A percentile compares a stretch with the other conserved stretches of the same genome.
Conservation (phyloP, 116 monocot genomes). For the Dioscorea cayenensis region DNA sequence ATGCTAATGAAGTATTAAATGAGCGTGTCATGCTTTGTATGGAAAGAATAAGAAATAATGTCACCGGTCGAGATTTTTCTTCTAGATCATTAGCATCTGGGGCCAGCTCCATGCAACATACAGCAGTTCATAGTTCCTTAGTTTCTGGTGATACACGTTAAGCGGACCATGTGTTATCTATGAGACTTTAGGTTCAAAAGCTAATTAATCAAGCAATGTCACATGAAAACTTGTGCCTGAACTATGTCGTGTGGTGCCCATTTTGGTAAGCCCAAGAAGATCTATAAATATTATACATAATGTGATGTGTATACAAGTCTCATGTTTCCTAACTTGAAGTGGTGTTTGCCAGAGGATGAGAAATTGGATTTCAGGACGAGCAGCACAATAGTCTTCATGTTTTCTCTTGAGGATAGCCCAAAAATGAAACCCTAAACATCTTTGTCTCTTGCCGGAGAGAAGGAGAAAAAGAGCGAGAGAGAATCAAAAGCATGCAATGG, state of each 20-base stretch:
- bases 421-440: too few species aligned
- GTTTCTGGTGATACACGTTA: too few species aligned
- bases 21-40: conserved; percentile 89
- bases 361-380: too few species aligned
- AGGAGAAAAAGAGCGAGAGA: too few species aligned
- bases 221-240: conserved; percentile 95
- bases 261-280: conserved; percentile 69
- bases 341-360: not conserved
- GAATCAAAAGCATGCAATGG: too few species aligned
- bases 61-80: conserved; percentile 87
- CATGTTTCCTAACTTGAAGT: not conserved
- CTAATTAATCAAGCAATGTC: conserved; percentile 88
- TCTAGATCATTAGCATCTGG: conserved; percentile 52
- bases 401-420: too few species aligned
- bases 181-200: conserved; percentile 50
- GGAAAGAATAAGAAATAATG: conserved; percentile 95
- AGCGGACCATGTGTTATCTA: too few species aligned
- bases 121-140: conserved; percentile 36
- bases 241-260: conserved; percentile 99
- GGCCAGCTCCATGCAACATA: conserved; percentile 36
- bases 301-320: not conserved
- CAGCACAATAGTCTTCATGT: too few species aligned
- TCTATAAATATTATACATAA: conserved; percentile 25
- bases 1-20: conserved; percentile 95
- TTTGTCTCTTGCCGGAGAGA: too few species aligned